These are phyloP conservation scores for Huntiella moniliformis DNA, from an alignment of 2,329 filamentous ascomycete genomes.

Conservation along the genomic window DNA sequence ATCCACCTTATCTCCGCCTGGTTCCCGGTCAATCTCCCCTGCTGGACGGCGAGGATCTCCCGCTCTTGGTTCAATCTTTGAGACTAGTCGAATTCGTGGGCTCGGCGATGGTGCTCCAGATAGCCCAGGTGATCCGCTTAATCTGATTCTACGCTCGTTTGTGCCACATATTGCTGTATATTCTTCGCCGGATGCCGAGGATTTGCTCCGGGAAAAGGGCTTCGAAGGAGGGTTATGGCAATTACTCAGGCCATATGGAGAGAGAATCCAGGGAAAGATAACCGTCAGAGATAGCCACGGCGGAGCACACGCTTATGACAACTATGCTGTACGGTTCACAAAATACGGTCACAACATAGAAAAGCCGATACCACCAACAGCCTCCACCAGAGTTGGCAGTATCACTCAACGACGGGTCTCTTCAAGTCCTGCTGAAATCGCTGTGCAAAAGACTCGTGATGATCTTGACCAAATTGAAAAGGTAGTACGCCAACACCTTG, in stretches of 20 bases:
- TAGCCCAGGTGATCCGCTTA: conserved; percentile 34
- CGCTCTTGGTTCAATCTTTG: conserved; percentile 39
- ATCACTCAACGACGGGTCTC: background rate
- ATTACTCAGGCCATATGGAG: conserved; percentile 76
- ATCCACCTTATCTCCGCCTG: conserved; percentile 47
- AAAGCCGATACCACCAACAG: conserved; percentile 25
- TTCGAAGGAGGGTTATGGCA: conserved; percentile 68
- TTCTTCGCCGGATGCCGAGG: conserved; percentile 71
- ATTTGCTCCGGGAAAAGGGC: conserved; percentile 64
- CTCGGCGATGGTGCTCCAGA: conserved; percentile 26
- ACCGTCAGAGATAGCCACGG: conserved; percentile 81
- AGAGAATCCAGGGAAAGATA: conserved; percentile 71
- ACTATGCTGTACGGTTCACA: conserved; percentile 77
- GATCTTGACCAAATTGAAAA: conserved; percentile 51
- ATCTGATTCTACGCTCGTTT: conserved; percentile 64
- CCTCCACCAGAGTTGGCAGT: conserved; percentile 11
- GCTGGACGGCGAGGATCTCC: conserved; percentile 35
- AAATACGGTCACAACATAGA: conserved; percentile 44
- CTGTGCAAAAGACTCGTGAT: conserved; percentile 11
- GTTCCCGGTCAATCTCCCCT: conserved; percentile 50
- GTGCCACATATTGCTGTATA: conserved; percentile 78
- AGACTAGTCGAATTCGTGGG: conserved; percentile 25
- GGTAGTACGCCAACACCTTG: conserved; percentile 61
- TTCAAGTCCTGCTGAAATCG: conserved; percentile 6
- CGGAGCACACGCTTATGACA: conserved; percentile 63